Base-by-base conservation (phyloP, 2,329 filamentous ascomycete genomes). In the Monilinia fructigena region DNA sequence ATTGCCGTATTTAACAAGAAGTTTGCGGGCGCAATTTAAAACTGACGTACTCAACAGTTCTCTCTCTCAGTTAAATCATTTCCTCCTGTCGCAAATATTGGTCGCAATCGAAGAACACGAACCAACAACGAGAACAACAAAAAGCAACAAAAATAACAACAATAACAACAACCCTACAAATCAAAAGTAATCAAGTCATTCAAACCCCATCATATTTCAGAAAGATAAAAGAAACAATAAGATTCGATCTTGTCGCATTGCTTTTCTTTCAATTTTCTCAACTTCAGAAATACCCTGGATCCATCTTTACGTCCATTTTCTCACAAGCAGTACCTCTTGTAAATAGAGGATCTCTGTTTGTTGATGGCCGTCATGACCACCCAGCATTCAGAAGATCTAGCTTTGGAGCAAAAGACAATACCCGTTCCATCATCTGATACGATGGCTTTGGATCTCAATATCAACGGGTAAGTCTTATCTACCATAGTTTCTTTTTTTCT, bases 401-500 rank as follows among this genome's bases (percentile, higher is more conserved):
- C 76, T 58, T 72, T 79, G 74, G 83, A 83, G 73, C 77, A 82
- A 73, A 87, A 86, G 79, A 77, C 80, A 74, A 79, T 78, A 75
- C 78, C 81, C 69, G 73, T 76, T 75, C 74, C 77, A 76, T 77
- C 79, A 73, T 76, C 78, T 74, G 80, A 81, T 73, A 80, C 79
- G 72, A 84, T 84, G 81, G 80, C 82, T 67, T 78, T 85, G 66
- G 80, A 85, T 73, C 76, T 78, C 68, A 80, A 82, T 55, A 78
- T 83, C 73, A 86, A 87, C 75, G 85, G 85, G 86, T 88, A 80
- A 83, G 85, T 84, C 74, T 64, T 72, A 68, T 73, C 55, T 28
- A 73, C 55, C 72, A 70, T 65, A 40, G 69, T 65, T 67, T 70
- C 66, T 71, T 74, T 71, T 12, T 70, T 71, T 64, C 70, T 64